These are phyloP conservation scores for Trichoderma pleuroti DNA, from an alignment of 2,329 filamentous ascomycete genomes.

Conservation along the genomic window DNA sequence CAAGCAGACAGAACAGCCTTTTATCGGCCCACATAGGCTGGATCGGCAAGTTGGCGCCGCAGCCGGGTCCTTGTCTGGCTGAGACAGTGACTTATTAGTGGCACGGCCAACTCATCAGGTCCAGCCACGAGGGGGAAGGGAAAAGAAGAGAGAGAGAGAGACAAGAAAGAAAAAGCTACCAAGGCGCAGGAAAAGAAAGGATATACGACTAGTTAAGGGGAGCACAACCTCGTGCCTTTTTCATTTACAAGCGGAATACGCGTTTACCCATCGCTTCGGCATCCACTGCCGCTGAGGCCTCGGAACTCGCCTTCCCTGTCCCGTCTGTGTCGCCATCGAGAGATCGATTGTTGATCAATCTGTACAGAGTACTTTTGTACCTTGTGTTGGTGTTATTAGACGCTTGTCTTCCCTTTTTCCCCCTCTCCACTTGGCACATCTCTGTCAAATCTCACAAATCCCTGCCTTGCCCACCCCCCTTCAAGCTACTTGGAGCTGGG, in stretches of 20 bases:
- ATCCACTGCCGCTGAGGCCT: not conserved
- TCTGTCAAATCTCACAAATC: conserved; percentile 2
- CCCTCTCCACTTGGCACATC: not conserved
- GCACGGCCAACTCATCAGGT: conserved; percentile 12
- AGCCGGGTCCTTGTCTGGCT: conserved; percentile 21
- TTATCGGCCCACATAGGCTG: conserved; percentile 15
- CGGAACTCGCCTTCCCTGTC: conserved; percentile 15
- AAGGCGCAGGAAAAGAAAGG: not conserved
- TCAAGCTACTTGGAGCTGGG: not conserved
- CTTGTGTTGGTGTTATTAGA: not conserved
- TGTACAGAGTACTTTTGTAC: not conserved
- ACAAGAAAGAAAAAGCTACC: not conserved
- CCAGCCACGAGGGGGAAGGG: not conserved
- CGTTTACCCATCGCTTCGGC: conserved; percentile 16
- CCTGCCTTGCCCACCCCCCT: not conserved
- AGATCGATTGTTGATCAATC: conserved; percentile 17
- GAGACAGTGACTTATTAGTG: conserved; percentile 32
- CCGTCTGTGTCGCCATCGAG: not conserved
- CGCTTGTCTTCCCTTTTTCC: not conserved
- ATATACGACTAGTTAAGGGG: not conserved
- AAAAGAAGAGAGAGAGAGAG: not conserved
- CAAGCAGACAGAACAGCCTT: not conserved
- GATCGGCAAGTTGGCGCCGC: conserved; percentile 21
- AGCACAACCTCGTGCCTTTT: conserved; percentile 4
- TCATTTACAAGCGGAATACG: not conserved